Percentiles rank a stretch among this genome's conserved stretches.
phyloP scores from a whole-genome alignment of 257 asterid species.

The Gardenia jasminoides region DNA sequence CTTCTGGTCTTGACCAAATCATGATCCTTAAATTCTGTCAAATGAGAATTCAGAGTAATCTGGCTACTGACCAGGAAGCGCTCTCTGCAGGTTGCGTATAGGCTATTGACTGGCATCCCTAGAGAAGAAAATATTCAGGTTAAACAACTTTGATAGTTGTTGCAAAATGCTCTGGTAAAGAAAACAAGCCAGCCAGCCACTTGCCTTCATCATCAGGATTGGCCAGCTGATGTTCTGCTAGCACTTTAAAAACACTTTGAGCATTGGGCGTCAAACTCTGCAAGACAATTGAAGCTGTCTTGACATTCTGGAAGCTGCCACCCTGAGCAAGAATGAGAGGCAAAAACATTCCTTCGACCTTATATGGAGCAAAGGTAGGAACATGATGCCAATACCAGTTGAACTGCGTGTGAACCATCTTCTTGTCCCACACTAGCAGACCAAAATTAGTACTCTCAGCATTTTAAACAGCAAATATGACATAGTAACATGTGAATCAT shows the following conservation, averaged over 20 bases:
- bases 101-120: conserved; percentile 78
- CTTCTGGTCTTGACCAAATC: conserved; percentile 82
- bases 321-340: conserved; percentile 81
- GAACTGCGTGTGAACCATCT: conserved; percentile 96
- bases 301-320: conserved; percentile 72
- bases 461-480: not conserved
- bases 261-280: conserved; percentile 97
- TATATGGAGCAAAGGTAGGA: conserved; percentile 89
- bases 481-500: not conserved
- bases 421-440: conserved; percentile 86
- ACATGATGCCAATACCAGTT: conserved; percentile 97
- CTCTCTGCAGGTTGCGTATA: conserved; percentile 79
- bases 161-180: conserved; percentile 13
- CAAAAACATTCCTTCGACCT: conserved; percentile 72
- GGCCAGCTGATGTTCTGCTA: conserved; percentile 77
- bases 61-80: conserved; percentile 88
- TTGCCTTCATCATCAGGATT: conserved; percentile 88
- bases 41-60: conserved; percentile 81
- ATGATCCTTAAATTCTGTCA: conserved; percentile 92
- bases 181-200: conserved; percentile 19
- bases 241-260: conserved; percentile 73
- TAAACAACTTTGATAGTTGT: not conserved
- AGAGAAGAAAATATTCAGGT: conserved; percentile 13
- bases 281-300: conserved; percentile 84
- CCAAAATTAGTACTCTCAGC: not conserved